A percentile compares a stretch with the other conserved stretches of the same genome.
These are phyloP conservation scores for Cercospora sesami DNA, from an alignment of 2,329 filamentous ascomycete genomes.

Conservation along the genomic window DNA sequence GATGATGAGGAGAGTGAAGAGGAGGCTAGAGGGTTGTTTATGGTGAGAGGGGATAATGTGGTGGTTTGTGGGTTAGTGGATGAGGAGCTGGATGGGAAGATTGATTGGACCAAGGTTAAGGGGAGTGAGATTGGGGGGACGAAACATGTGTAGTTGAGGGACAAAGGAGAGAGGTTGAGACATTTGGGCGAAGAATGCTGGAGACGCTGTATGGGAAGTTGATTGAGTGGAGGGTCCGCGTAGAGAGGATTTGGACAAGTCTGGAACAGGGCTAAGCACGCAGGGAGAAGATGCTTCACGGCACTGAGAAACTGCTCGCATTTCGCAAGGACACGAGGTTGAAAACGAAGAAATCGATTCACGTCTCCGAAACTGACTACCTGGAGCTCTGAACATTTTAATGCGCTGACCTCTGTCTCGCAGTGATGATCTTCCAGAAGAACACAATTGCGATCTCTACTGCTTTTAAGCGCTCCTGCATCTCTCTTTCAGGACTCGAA, in stretches of 20 bases:
- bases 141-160: slow-evolving; percentile 51
- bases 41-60: slow-evolving; percentile 93
- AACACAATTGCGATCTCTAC: not conserved
- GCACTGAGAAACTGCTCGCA: not conserved
- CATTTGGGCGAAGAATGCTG: not conserved
- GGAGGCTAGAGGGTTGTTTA: slow-evolving; percentile 81
- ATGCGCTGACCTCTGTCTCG: not conserved
- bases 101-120: slow-evolving; percentile 89
- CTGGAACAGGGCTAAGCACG: not conserved
- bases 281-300: not conserved
- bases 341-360: not conserved
- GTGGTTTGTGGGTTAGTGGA: slow-evolving; percentile 87
- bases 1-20: slow-evolving; percentile 78
- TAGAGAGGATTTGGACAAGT: not conserved
- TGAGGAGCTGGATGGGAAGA: slow-evolving; percentile 81
- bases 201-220: too few relatives aligned
- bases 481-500: not conserved
- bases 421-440: not conserved
- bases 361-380: not conserved
- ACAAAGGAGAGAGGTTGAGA: not conserved
- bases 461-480: not conserved
- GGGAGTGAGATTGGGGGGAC: slow-evolving; percentile 80
- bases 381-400: not conserved
- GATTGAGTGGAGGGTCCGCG: not conserved
- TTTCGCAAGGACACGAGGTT: too few relatives aligned